phyloP scores from a whole-genome alignment of 495 filamentous ascomycete genomes.

The Ascodesmis nigricans region DNA sequence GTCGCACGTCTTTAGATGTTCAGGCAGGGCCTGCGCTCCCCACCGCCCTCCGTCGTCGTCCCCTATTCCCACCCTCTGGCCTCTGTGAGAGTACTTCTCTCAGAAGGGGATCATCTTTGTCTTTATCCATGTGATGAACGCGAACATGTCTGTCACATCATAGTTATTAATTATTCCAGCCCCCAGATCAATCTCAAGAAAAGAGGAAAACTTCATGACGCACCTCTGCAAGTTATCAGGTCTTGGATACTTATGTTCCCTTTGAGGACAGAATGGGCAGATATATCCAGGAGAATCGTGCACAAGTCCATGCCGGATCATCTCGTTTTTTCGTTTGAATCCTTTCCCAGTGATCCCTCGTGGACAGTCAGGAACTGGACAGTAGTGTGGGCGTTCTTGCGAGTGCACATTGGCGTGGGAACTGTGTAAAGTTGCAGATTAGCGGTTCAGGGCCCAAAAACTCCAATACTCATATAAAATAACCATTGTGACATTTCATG shows the following conservation, averaged over 20 bases:
- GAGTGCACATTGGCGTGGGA: constrained; percentile 98
- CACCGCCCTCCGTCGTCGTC: constrained; percentile 57
- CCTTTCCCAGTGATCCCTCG: constrained; percentile 70
- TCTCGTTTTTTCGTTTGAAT: constrained; percentile 98
- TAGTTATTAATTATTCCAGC: constrained; percentile 3
- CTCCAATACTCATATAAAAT: background rate
- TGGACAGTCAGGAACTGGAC: constrained; percentile 56
- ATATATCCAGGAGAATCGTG: constrained; percentile 92
- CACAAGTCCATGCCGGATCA: constrained; percentile 92
- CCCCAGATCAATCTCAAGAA: background rate
- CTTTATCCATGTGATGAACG: constrained; percentile 71
- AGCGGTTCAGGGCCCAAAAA: background rate
- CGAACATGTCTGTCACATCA: constrained; percentile 46
- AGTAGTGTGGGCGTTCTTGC: constrained; percentile 74
- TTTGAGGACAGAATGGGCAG: constrained; percentile 87
- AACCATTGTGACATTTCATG: background rate
- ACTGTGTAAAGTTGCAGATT: constrained; percentile 32
- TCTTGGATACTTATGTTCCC: constrained; percentile 88
- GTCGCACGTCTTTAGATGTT: too few species aligned
- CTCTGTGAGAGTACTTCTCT: constrained; percentile 65
- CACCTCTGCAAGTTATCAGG: constrained; percentile 96
- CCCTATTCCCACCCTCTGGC: constrained; percentile 62
- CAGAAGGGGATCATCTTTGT: constrained; percentile 57
- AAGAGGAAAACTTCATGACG: constrained; percentile 12
- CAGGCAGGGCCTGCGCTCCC: too few species aligned